Base-by-base conservation (phyloP, 208 protist species). In the Wallacemonas sp. region DNA sequence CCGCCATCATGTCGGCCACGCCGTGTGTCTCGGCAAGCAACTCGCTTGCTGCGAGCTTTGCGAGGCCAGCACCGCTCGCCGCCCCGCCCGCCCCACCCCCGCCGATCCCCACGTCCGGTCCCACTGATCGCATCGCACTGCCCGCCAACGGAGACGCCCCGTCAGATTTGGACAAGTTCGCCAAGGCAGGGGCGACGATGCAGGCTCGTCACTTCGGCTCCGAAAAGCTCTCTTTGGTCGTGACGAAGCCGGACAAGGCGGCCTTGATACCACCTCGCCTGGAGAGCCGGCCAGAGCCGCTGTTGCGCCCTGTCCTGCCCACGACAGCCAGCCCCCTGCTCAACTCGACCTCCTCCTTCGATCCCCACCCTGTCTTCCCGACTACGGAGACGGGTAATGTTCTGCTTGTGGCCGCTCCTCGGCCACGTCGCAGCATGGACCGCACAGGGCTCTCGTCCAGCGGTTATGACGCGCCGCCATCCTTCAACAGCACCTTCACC, bases 211-310 rank as follows among this genome's bases (percentile, higher is more conserved):
- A 38, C 9, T 4, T 15, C 8, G 39, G 15, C 41, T 24, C 41
- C 8, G 45, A 39, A 24, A 47, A 67, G 22, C 34, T 67, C 22
- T 53, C 45, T 26, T 22, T 67, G 22, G 46, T 67, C 22, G 3
- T 47, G 58, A 34, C 6, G 14, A 19, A 39, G 21, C n/a, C 38
- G 3, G 39, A 15, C 3, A 22, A 41, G 44, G 54, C 42, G 12
- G 22, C 24, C 2, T n/a, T 60, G 36, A 36, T 73, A 70, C 70
- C 51, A 21, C 67, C 67, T n/a, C n/a, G n/a, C n/a, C n/a, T n/a
- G n/a, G n/a, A n/a, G n/a, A n/a, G 31, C 24, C 17, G 21, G 17
- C 22, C 27, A 0, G 21, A 34, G 19, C n/a, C 46, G 60, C 51
- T 69, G 15, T 33, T 70, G 61, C 61, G 34, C 8, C 38, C n/a